These are phyloP conservation scores for Malassezia globosa DNA, from an alignment of 1,284 basidiomycete species.

Conservation along the genomic window DNA sequence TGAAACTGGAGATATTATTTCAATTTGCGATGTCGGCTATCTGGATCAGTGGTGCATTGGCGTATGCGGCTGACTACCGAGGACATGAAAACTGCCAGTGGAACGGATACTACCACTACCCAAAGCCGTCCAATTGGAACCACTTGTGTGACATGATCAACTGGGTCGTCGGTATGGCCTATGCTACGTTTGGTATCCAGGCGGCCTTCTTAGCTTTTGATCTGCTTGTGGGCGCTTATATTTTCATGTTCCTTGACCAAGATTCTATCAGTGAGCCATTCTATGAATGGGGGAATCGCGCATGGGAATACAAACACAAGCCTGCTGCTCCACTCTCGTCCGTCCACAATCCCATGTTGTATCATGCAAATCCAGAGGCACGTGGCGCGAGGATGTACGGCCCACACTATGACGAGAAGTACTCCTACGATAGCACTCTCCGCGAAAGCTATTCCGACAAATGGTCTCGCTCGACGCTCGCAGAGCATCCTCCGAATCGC, in stretches of 20 bases:
- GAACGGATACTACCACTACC: constrained; percentile 48
- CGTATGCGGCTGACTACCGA: constrained; percentile 44
- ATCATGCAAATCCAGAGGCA: constrained; percentile 16
- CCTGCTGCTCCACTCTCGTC: constrained; percentile 7
- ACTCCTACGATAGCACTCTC: not conserved
- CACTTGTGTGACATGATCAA: constrained; percentile 47
- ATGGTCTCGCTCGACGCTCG: not conserved
- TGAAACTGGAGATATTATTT: constrained; percentile 44
- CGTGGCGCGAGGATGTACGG: not conserved
- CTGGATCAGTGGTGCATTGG: constrained; percentile 47
- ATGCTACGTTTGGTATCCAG: constrained; percentile 47
- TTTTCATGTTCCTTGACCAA: constrained; percentile 47
- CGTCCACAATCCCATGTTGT: constrained; percentile 16
- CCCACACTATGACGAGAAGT: not conserved
- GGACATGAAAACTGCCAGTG: constrained; percentile 47
- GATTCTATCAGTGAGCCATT: constrained; percentile 52
- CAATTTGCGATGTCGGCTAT: constrained; percentile 45
- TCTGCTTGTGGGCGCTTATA: constrained; percentile 34
- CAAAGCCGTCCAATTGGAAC: constrained; percentile 44
- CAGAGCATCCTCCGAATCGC: constrained; percentile 12
- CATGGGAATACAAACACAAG: constrained; percentile 34
- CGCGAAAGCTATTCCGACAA: not conserved
- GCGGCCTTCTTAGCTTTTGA: constrained; percentile 37
- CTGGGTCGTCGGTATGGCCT: constrained; percentile 43
- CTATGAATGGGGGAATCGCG: constrained; percentile 42